phyloP scores from a whole-genome alignment of 495 filamentous ascomycete genomes.

The Pyrenula aspistea region DNA sequence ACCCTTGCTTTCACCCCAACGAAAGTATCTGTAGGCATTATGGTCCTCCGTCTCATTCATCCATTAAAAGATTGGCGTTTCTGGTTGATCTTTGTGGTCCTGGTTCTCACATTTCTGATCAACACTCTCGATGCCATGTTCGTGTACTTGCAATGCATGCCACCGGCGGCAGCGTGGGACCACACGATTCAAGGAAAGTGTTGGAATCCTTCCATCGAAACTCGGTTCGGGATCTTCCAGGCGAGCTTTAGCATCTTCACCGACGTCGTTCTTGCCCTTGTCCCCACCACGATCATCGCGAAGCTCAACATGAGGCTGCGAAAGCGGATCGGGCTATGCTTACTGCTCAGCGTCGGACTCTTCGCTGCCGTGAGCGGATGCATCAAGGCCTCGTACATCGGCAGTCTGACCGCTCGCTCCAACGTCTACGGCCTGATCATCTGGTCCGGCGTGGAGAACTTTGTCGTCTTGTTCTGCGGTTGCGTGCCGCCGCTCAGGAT shows the following conservation, averaged over 20 bases:
- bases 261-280: background rate
- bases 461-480: background rate
- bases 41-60: background rate
- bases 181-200: background rate
- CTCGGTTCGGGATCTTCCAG: background rate
- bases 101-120: background rate
- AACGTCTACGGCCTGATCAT: background rate
- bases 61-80: background rate
- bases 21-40: background rate
- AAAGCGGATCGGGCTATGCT: background rate
- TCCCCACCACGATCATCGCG: background rate
- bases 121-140: background rate
- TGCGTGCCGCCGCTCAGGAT: background rate
- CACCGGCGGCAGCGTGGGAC: background rate
- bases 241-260: background rate
- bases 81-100: background rate
- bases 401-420: background rate
- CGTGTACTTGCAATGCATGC: background rate
- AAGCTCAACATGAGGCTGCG: background rate
- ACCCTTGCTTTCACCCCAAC: background rate
- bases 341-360: background rate
- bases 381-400: background rate
- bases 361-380: background rate
- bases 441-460: background rate
- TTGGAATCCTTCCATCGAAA: background rate